A percentile compares a stretch with the other conserved stretches of the same genome.
phyloP scores from a whole-genome alignment of 1,284 basidiomycete species.

The Apiotrichum veenhuisii region DNA sequence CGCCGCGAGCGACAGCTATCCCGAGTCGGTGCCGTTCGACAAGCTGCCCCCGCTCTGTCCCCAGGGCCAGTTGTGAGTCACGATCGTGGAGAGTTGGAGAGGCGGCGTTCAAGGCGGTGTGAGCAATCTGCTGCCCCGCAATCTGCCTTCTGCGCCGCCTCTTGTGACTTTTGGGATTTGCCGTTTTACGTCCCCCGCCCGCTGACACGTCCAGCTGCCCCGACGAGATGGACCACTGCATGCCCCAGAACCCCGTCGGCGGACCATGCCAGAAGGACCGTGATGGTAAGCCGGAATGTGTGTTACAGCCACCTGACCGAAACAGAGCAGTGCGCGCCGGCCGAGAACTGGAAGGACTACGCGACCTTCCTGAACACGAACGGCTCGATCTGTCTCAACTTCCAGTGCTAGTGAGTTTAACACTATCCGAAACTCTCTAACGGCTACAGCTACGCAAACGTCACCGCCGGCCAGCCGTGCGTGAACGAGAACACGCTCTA shows the following conservation, averaged over 20 bases:
- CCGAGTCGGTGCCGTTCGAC: slow-evolving; percentile 30
- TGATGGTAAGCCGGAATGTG: slow-evolving; percentile 65
- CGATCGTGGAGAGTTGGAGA: too few species aligned
- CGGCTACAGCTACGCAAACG: slow-evolving; percentile 65
- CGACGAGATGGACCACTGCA: slow-evolving; percentile 73
- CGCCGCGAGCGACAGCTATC: slow-evolving; percentile 16
- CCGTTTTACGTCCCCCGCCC: not conserved
- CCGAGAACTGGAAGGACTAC: slow-evolving; percentile 62
- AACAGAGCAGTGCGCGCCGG: slow-evolving; percentile 70
- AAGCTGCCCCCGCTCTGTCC: slow-evolving; percentile 62
- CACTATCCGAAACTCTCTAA: not conserved
- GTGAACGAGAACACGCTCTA: slow-evolving; percentile 72
- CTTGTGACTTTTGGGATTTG: too few species aligned
- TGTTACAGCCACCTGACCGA: slow-evolving; percentile 7
- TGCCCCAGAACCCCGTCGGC: slow-evolving; percentile 59
- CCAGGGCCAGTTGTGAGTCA: slow-evolving; percentile 49
- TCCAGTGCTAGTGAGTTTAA: slow-evolving; percentile 65
- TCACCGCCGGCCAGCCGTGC: slow-evolving; percentile 62
- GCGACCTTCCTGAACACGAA: slow-evolving; percentile 69
- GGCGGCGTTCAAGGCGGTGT: too few species aligned
- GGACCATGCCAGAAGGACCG: slow-evolving; percentile 78
- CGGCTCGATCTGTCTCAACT: slow-evolving; percentile 76
- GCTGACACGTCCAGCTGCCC: slow-evolving; percentile 61
- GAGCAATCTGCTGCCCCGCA: too few species aligned
- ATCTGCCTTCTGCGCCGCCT: too few species aligned